Conservation (phyloP, 2,329 filamentous ascomycete genomes). For the Lojkania enalia region DNA sequence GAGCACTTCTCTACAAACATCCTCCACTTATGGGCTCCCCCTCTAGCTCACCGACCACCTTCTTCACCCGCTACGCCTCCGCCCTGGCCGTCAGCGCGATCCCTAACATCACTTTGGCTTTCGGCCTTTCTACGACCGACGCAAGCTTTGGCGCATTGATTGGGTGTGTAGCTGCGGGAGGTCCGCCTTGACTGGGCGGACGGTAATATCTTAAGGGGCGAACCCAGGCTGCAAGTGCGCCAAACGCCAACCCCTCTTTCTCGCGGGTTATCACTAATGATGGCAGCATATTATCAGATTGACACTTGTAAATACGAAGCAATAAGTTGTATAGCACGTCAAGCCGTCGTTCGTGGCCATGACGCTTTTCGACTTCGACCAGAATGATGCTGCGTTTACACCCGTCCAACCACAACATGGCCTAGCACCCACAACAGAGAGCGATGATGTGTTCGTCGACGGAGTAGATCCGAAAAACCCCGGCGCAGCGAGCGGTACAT, state of each 20-base stretch:
- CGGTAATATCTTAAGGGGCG: conserved; percentile 47
- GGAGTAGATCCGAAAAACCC: conserved; percentile 29
- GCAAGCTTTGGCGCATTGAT: conserved; percentile 53
- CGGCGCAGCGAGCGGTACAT: conserved; percentile 22
- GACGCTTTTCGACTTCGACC: conserved; percentile 42
- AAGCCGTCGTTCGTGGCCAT: conserved; percentile 22
- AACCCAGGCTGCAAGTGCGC: conserved; percentile 31
- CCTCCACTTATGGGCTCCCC: conserved; percentile 52
- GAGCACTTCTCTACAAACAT: conserved; percentile 23
- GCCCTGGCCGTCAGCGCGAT: conserved; percentile 40
- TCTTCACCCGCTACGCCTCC: conserved; percentile 32
- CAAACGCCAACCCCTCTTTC: conserved; percentile 8
- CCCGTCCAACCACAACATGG: conserved; percentile 15
- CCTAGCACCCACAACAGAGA: conserved; percentile 10
- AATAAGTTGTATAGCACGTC: conserved; percentile 14
- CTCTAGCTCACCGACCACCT: conserved; percentile 38
- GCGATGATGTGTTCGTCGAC: conserved; percentile 21
- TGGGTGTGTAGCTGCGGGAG: conserved; percentile 51
- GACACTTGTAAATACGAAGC: conserved; percentile 10
- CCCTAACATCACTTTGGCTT: conserved; percentile 39
- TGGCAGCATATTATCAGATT: conserved; percentile 29
- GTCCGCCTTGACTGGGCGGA: conserved; percentile 59
- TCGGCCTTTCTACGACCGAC: conserved; percentile 46
- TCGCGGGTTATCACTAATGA: conserved; percentile 18
- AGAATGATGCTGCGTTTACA: conserved; percentile 34